These are phyloP conservation scores for Rhododendron williamsianum DNA, from an alignment of 148 eudicot genomes.

Conservation along the genomic window DNA sequence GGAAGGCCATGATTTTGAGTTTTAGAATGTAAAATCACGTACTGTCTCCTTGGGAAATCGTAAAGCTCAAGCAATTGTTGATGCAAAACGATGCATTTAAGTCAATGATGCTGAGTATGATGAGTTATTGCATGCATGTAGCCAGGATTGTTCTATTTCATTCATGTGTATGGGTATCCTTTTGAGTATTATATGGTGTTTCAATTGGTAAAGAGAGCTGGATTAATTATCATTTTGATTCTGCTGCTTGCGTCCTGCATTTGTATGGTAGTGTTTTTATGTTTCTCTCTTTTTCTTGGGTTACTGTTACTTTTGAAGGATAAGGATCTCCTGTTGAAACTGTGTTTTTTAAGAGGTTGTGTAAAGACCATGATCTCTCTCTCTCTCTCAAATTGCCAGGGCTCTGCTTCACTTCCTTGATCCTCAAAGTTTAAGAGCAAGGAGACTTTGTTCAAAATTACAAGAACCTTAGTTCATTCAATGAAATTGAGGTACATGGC, in stretches of 20 bases:
- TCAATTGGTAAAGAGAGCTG: background rate
- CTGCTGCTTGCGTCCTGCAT: background rate
- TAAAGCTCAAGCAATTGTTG: background rate
- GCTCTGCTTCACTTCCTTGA: constrained; percentile 98
- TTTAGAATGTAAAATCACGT: background rate
- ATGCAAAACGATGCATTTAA: background rate
- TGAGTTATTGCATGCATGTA: background rate
- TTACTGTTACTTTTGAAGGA: background rate
- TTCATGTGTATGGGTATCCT: background rate
- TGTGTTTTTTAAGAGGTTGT: background rate
- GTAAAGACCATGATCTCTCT: background rate
- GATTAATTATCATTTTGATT: background rate
- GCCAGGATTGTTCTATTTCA: background rate
- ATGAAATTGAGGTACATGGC: constrained; percentile 75
- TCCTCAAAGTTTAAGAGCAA: constrained; percentile 80
- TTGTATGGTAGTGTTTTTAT: background rate
- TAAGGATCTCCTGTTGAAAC: background rate
- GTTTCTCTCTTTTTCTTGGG: background rate
- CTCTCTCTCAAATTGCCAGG: constrained; percentile 34
- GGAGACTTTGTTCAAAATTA: constrained; percentile 94
- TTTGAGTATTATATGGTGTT: background rate
- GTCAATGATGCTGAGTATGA: background rate
- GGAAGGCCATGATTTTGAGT: background rate
- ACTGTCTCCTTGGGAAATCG: background rate
- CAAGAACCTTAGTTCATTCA: constrained; percentile 94